Percentiles rank a stretch among this genome's conserved stretches.
Evolutionary conservation across 371 early-diverging fungal genomes (phyloP).

Genomic region (Mortierella sp.): DNA sequence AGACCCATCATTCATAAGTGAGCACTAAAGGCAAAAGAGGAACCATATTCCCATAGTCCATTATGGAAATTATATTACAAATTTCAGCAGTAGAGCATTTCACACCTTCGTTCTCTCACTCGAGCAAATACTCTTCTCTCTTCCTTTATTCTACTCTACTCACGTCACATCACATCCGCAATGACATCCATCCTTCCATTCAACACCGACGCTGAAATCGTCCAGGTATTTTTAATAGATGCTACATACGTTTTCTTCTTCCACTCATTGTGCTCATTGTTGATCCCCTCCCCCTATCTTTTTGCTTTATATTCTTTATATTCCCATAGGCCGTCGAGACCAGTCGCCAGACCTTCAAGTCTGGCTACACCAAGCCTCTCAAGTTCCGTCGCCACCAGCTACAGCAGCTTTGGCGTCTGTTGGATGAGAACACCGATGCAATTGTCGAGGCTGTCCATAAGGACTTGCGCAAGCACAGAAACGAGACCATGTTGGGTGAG

Average conservation of each 20-base stretch:
- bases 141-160: neutral
- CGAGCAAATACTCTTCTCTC: neutral
- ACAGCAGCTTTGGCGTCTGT: slow-evolving; percentile 69
- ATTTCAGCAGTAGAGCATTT: no score
- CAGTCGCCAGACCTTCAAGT: slow-evolving; percentile 65
- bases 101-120: no score
- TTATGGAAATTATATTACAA: neutral
- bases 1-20: no score
- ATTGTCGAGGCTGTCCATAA: slow-evolving; percentile 70
- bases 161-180: slow-evolving; percentile 2
- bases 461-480: slow-evolving; percentile 77
- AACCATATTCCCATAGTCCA: no score
- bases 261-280: neutral
- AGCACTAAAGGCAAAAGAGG: no score
- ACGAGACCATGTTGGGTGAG: slow-evolving; percentile 72
- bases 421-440: slow-evolving; percentile 75
- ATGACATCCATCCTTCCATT: slow-evolving; percentile 33
- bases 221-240: slow-evolving; percentile 15
- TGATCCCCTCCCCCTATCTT: neutral
- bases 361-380: slow-evolving; percentile 63
- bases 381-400: slow-evolving; percentile 79
- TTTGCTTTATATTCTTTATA: neutral
- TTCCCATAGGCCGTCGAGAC: slow-evolving; percentile 50
- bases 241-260: neutral
- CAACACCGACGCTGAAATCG: slow-evolving; percentile 37